Conservation (phyloP, 495 filamentous ascomycete genomes). For the Penicillium odoratum region DNA sequence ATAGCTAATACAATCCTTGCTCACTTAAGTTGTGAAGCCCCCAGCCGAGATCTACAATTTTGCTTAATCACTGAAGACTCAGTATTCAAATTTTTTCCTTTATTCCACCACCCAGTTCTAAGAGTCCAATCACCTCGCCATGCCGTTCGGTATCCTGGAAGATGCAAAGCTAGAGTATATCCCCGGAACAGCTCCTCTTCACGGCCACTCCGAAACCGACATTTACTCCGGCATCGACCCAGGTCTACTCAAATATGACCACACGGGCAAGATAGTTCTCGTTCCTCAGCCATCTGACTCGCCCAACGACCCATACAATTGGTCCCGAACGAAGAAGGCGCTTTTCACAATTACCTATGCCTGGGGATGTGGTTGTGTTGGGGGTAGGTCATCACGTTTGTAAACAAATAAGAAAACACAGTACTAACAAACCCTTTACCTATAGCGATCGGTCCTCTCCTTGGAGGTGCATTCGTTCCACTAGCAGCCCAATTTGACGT, state of each 20-base stretch:
- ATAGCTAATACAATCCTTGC: not conserved
- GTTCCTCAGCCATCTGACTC: constrained; percentile 50
- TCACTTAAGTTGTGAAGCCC: not conserved
- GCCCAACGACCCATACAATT: constrained; percentile 50
- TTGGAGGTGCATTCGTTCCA: constrained; percentile 34
- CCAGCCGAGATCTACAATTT: not conserved
- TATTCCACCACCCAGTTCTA: not conserved
- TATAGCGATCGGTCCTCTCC: constrained; percentile 39
- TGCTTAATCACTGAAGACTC: not conserved
- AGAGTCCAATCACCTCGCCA: not conserved
- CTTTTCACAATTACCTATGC: constrained; percentile 36
- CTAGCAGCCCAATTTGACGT: constrained; percentile 38
- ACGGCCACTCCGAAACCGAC: constrained; percentile 18
- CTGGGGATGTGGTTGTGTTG: constrained; percentile 39
- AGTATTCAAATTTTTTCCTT: not conserved
- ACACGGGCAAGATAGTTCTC: constrained; percentile 44
- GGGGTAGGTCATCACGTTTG: constrained; percentile 26
- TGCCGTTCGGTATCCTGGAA: not conserved
- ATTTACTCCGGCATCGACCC: constrained; percentile 36
- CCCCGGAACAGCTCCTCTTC: constrained; percentile 53
- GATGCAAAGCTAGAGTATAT: constrained; percentile 60
- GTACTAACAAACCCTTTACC: not conserved
- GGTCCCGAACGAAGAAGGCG: constrained; percentile 46
- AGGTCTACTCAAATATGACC: constrained; percentile 41
- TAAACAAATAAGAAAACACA: too few relatives aligned